Evolutionary conservation across 169 alveolate species (phyloP), one percentile per base, ranked within the genome.

Genomic region (Sarcocystis neurona): DNA sequence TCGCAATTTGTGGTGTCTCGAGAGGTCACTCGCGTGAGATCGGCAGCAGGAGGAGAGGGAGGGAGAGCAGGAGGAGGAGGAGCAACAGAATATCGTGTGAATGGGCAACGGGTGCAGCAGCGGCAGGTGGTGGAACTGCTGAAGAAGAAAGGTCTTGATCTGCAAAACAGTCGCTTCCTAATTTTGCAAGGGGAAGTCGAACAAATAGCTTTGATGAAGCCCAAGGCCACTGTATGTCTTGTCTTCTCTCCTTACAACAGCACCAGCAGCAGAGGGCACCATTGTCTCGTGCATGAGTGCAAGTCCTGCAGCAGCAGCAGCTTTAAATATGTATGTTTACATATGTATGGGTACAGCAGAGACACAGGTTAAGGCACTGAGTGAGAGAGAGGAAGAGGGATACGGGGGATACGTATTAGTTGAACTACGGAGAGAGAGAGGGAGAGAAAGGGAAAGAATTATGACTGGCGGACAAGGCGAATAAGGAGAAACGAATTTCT

Each of bases 101-200:
- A 86, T 44, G 75, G 77, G 27, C 86, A 70, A 39, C 10, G 34
- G 39, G 75, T 41, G 18, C 85, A 46, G 34, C 79, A 58, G 87
- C 30, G 34, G 15, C 47, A 98, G 72, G 98, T 98, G 18, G 94
- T 95, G 27, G 95, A 95, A 37, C 89, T 95, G 48, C 95, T 98
- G 68, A 95, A 93, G 92, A 82, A 91, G 58, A 97, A 97, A 88
- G 99, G 99, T 32, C 97, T 98, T 50, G 99, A 98, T 91, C 93
- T 99, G 70, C 97, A 96, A 43, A 98, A 98, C 91, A 98, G 97
- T 77, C 94, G 99, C 74, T 98, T 97, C 87, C 90, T 96, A 63
- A 96, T 96, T 66, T 50, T 88, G 39, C 98, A 99, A 92, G 99
- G 99, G 8, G 99, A 99, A 91, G 99, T 99, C 34, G 99, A 98